Percentiles rank a stretch among this genome's conserved stretches.
Conservation (phyloP, 1,284 basidiomycete genomes). For the Ustilago hordei region DNA sequence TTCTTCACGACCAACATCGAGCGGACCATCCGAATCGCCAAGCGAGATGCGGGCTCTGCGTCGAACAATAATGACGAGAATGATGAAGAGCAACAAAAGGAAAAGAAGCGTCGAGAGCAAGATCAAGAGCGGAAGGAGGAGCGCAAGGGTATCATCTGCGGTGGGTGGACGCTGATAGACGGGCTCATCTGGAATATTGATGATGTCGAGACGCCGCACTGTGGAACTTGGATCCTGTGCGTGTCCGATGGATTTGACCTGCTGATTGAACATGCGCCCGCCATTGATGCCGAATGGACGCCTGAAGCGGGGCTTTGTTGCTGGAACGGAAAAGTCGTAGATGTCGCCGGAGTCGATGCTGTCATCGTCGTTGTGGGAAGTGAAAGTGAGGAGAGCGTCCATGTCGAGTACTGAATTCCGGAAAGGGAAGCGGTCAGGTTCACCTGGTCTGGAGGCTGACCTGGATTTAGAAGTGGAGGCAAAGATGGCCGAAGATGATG, state of each 20-base stretch:
- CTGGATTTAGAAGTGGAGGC: conserved; percentile 32
- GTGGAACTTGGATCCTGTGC: conserved; percentile 40
- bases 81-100: conserved; percentile 72
- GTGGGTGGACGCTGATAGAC: conserved; percentile 45
- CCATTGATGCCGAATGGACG: conserved; percentile 42
- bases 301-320: conserved; percentile 35
- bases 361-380: conserved; percentile 6
- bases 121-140: conserved; percentile 76
- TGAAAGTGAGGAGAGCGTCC: conserved; percentile 39
- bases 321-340: conserved; percentile 12
- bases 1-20: conserved; percentile 87
- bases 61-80: conserved; percentile 63
- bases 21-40: conserved; percentile 87
- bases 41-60: conserved; percentile 72
- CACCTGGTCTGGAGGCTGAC: conserved; percentile 7
- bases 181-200: conserved; percentile 36
- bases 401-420: conserved; percentile 44
- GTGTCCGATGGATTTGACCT: conserved; percentile 43
- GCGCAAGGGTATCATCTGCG: conserved; percentile 54
- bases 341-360: conserved; percentile 10
- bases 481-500: conserved; percentile 12
- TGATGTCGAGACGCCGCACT: conserved; percentile 26
- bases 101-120: conserved; percentile 92
- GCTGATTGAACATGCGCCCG: conserved; percentile 41
- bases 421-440: conserved; percentile 18